Base-by-base conservation (phyloP, 163 green algal genomes). In the Chlamydomonas reinhardtii region DNA sequence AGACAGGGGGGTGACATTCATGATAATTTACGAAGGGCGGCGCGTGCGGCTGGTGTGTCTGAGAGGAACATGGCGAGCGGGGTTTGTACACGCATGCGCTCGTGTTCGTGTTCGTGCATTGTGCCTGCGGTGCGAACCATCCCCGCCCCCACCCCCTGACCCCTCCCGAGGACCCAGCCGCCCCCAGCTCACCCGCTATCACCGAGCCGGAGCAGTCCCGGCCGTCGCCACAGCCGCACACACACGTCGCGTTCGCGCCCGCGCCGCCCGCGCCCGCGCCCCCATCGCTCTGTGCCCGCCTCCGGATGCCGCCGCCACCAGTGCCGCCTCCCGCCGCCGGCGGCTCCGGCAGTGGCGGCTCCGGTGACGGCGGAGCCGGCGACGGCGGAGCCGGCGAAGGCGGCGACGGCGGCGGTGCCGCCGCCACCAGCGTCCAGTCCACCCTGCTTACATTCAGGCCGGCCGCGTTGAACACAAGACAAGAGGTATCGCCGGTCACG, bases 211-310 rank as follows among this genome's bases (percentile, higher is more conserved):
- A 85, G 66, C 73, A 52, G 14, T 32, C 31, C 20, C 74, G 73
- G n/a, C 39, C 43, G n/a, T 43, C 34, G 31, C 61, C 65, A 61
- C 27, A 37, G 69, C 84, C 76, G 59, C 85, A 86, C 15, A 87
- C 65, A 66, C 89, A 89, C 31, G 22, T 17, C 52, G n/a, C 56
- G 22, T 24, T 39, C 31, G 15, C 74, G 29, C 37, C 71, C 22
- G 35, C 71, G 16, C 39, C 48, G 22, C 12, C 73, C 43, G 29
- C 54, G 20, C 6, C 27, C 32, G 8, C 74, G 29, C 37, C 71
- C 6, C 5, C 71, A 5, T 16, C 22, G 22, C 12, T 48, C 48
- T 61, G 71, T 39, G 52, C 34, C 37, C 39, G 71, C 71, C 29
- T 24, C 20, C 25, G 20, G 34, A 35, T 25, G 20, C 39, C 34